Base-by-base conservation (phyloP, 441 rosid genomes). In the Raphanus hybrid region DNA sequence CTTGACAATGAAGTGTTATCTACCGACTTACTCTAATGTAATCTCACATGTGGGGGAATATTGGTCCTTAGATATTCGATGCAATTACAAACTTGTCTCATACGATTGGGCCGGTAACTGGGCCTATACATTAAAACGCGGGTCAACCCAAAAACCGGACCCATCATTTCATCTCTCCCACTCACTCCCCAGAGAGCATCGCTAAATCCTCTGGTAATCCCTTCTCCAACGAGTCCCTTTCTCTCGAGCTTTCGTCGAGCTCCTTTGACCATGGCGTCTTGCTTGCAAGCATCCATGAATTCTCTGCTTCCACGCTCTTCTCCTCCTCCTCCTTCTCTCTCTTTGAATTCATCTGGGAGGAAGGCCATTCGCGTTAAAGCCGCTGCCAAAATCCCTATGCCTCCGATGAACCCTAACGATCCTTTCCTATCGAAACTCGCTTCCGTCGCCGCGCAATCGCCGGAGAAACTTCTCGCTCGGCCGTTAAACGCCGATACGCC, bases 321-420 rank as follows among this genome's bases (percentile, higher is more conserved):
- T 41, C 65, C 83, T 41, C 65, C 83, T 41, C 65, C 83, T 41
- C 65, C n/a, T n/a, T n/a, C 83, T 41, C 65, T 80, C 18, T 74
- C 69, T 37, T 73, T 77, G 11, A 76, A 81, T 12, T 71, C 86
- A 9, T n/a, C 75, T 1, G 84, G 80, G 63, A 77, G 70, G 20
- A 88, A 67, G 81, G 77, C 80, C 58, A 52, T 84, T 45, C 77
- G 84, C 54, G 84, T 77, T 29, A 75, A 69, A 81, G 78, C 76
- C 74, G 76, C 92, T 4, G 85, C 91, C 8, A 86, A 83, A 74
- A 85, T 92, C 74, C 93, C 91, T 20, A 79, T 84, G 80, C 90
- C 96, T 52, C 93, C 95, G 32, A 29, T 29, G 0, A 29, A 29
- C 32, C 32, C 32, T 29, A 29, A 29, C 34, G 34, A 29, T 29